phyloP scores from a whole-genome alignment of 2,329 filamentous ascomycete genomes.

The Talaromyces sp. region DNA sequence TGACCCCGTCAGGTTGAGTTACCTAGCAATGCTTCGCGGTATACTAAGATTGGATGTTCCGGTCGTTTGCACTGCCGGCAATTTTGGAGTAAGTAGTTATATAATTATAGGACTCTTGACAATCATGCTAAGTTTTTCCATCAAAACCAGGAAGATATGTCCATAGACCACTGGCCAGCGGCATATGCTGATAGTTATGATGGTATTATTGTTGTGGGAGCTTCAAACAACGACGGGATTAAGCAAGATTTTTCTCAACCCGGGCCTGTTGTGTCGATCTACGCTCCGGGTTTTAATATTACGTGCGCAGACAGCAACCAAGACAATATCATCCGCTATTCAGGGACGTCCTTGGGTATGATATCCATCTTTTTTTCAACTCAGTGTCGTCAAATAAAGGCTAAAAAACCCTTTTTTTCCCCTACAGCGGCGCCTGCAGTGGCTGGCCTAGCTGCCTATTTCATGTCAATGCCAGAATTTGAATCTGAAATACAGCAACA shows the following conservation, averaged over 20 bases:
- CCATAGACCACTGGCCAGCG: not conserved
- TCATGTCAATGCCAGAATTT: not conserved
- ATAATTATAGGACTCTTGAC: not conserved
- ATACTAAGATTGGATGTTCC: not conserved
- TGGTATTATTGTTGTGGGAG: not conserved
- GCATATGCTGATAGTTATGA: not conserved
- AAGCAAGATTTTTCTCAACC: not conserved
- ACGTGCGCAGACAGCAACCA: not conserved
- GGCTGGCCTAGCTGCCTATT: not conserved
- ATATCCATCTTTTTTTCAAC: not conserved
- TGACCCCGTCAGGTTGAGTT: no score
- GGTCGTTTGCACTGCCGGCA: not conserved
- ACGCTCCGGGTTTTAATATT: not conserved
- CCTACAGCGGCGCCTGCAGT: not conserved
- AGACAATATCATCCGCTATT: not conserved
- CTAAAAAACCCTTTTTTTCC: not conserved
- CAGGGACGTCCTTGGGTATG: not conserved
- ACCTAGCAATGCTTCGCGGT: not conserved
- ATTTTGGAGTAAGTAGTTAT: not conserved
- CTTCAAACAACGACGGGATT: not conserved
- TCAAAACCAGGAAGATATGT: not conserved
- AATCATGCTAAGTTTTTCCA: not conserved
- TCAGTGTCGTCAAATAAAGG: not conserved
- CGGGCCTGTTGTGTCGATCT: not conserved
- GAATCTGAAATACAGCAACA: not conserved